Conservation (phyloP, 164 flowering plant species). For the Macadamia tetraphylla region DNA sequence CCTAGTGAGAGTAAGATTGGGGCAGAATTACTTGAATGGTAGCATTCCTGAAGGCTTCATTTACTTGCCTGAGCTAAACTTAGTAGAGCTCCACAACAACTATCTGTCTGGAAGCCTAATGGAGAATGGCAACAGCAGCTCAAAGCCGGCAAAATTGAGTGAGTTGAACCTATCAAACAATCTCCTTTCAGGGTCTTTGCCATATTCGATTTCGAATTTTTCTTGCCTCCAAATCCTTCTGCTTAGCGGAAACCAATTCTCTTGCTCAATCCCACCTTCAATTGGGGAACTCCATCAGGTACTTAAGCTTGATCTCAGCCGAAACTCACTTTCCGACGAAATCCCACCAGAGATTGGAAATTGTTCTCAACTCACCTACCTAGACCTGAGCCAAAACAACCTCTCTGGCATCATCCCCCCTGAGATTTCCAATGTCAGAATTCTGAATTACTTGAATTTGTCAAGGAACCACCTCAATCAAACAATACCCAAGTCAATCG, state of each 20-base stretch:
- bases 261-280: constrained; percentile 59
- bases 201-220: constrained; percentile 59
- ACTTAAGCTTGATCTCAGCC: constrained; percentile 63
- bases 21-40: constrained; percentile 86
- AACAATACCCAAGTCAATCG: constrained; percentile 64
- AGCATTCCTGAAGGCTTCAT: constrained; percentile 70
- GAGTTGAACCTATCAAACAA: constrained; percentile 75
- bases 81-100: constrained; percentile 73
- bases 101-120: constrained; percentile 54
- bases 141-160: constrained; percentile 39
- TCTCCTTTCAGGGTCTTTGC: constrained; percentile 60
- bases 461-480: constrained; percentile 71
- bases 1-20: constrained; percentile 72
- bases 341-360: constrained; percentile 68
- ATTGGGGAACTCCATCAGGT: constrained; percentile 55
- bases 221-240: constrained; percentile 62
- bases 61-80: constrained; percentile 67
- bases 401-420: constrained; percentile 71
- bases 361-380: constrained; percentile 56
- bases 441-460: constrained; percentile 73
- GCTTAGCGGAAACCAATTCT: constrained; percentile 56
- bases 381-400: constrained; percentile 82
- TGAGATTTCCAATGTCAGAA: constrained; percentile 50
- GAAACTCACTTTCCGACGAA: constrained; percentile 46
- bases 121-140: constrained; percentile 40